Conservation (phyloP, 192 early-diverging fungal species). For the Umbelopsis vinacea region DNA sequence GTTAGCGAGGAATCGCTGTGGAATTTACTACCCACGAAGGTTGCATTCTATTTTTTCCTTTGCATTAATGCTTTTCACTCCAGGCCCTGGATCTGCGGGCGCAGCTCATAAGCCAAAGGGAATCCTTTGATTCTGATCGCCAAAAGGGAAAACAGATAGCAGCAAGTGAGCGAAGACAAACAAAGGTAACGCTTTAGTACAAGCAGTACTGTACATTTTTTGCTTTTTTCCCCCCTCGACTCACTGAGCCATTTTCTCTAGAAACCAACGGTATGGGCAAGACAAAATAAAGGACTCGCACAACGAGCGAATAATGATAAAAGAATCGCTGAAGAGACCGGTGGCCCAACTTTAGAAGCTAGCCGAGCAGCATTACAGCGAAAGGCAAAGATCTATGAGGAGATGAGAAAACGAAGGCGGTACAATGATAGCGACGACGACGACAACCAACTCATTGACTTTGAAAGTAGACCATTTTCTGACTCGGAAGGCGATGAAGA, state of each 20-base stretch:
- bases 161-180: not conserved
- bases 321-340: slow-evolving; percentile 31
- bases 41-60: not conserved
- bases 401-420: slow-evolving; percentile 9
- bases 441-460: slow-evolving; percentile 61
- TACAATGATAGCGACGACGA: slow-evolving; percentile 41
- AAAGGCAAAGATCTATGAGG: slow-evolving; percentile 69
- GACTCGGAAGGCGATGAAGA: slow-evolving; percentile 23
- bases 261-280: slow-evolving; percentile 53
- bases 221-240: too few species aligned
- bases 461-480: slow-evolving; percentile 48
- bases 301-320: slow-evolving; percentile 44
- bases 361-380: slow-evolving; percentile 58
- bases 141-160: slow-evolving; percentile 13
- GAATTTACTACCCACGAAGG: too few species aligned
- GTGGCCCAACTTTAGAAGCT: slow-evolving; percentile 30
- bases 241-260: slow-evolving; percentile 2
- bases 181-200: not conserved
- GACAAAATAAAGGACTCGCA: slow-evolving; percentile 56
- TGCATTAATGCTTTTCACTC: not conserved
- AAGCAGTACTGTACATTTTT: not conserved
- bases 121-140: slow-evolving; percentile 12
- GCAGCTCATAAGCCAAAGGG: not conserved
- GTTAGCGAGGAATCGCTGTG: not conserved
- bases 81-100: slow-evolving; percentile 13